Conservation (phyloP, 148 eudicot species). For the Diospyros lotus region DNA sequence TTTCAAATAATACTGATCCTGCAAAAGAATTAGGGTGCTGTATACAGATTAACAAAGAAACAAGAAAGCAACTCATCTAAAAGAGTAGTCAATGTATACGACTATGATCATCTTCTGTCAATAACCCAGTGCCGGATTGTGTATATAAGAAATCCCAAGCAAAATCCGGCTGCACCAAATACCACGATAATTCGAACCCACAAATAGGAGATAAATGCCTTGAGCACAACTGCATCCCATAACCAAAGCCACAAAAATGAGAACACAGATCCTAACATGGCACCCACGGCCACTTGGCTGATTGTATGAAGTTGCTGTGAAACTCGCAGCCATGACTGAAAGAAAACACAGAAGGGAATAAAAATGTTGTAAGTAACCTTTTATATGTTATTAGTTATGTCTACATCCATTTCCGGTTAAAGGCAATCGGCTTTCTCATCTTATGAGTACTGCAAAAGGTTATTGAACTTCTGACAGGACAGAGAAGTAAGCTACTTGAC, state of each 20-base stretch:
- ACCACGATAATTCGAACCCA: slow-evolving; percentile 54
- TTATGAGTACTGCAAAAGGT: no score
- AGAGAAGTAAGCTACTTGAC: no score
- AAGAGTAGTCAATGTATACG: background rate
- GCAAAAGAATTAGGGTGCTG: background rate
- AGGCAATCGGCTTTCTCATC: no score
- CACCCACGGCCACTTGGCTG: slow-evolving; percentile 79
- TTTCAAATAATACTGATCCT: background rate
- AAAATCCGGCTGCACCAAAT: slow-evolving; percentile 34
- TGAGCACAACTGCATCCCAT: slow-evolving; percentile 51
- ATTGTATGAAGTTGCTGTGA: slow-evolving; percentile 56
- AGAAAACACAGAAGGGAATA: slow-evolving; percentile 8
- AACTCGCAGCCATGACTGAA: slow-evolving; percentile 93
- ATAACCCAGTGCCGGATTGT: slow-evolving; percentile 41
- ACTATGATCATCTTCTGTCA: slow-evolving; percentile 18
- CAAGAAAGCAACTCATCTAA: background rate
- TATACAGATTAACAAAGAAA: background rate
- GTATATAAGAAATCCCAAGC: slow-evolving; percentile 38
- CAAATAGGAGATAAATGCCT: slow-evolving; percentile 43
- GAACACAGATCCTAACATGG: slow-evolving; percentile 52
- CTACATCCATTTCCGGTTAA: no score
- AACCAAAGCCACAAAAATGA: slow-evolving; percentile 70
- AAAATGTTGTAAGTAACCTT: background rate
- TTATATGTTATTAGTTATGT: no score
- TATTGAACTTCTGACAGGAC: no score